These are phyloP conservation scores for Ostreobium quekettii DNA, from an alignment of 139 green algal genomes.

Conservation along the genomic window DNA sequence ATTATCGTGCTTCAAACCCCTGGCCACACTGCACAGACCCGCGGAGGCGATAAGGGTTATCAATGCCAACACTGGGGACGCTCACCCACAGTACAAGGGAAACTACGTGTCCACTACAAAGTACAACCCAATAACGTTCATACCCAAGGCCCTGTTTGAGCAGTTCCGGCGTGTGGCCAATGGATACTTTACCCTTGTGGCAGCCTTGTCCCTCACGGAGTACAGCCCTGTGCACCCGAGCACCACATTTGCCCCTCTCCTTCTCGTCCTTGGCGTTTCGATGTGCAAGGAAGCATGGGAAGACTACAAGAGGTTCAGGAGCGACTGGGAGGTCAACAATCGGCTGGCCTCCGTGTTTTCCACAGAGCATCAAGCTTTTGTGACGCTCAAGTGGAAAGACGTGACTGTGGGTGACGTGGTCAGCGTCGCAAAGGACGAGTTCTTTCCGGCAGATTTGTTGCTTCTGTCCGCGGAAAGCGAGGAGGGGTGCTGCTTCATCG, in stretches of 20 bases:
- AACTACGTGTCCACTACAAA: conserved; percentile 60
- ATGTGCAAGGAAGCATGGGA: conserved; percentile 69
- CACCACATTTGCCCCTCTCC: conserved; percentile 49
- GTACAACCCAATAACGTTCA: conserved; percentile 58
- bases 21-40: too few relatives aligned
- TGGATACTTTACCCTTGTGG: conserved; percentile 67
- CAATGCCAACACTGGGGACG: too few relatives aligned
- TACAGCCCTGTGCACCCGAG: conserved; percentile 34
- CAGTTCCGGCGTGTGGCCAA: conserved; percentile 69
- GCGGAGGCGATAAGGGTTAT: too few relatives aligned
- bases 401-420: conserved; percentile 58
- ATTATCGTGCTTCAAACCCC: too few relatives aligned
- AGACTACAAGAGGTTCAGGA: conserved; percentile 63
- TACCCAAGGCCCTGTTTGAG: conserved; percentile 60
- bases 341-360: conserved; percentile 46
- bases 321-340: conserved; percentile 65
- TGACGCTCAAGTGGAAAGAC: conserved; percentile 38
- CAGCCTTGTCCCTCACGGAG: conserved; percentile 53
- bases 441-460: conserved; percentile 77
- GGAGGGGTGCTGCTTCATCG: conserved; percentile 72
- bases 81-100: conserved; percentile 27
- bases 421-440: conserved; percentile 45
- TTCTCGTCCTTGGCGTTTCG: conserved; percentile 63
- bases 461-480: conserved; percentile 58
- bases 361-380: conserved; percentile 19